Percentiles rank a stretch among this genome's conserved stretches.
Evolutionary conservation across 2,329 filamentous ascomycete species (phyloP).

Genomic region (Epichloe brachyelytri): DNA sequence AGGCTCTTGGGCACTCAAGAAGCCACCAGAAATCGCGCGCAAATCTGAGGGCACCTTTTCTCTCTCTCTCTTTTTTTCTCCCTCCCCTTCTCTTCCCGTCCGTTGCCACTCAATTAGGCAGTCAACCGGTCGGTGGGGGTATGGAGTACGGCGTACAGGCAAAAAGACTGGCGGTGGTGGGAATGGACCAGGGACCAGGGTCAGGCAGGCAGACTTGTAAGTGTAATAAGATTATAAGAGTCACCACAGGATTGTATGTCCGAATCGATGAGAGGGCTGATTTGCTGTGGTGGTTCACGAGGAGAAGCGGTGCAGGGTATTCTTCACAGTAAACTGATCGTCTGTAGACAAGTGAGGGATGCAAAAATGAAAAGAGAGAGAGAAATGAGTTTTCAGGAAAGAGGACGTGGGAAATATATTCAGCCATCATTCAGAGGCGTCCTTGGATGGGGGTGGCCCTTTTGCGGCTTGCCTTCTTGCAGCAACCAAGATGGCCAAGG

Average conservation of each 20-base stretch:
- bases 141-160: not conserved
- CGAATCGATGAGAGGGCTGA: not conserved
- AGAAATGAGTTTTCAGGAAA: not conserved
- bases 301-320: not conserved
- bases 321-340: too few relatives aligned
- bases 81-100: not conserved
- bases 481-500: not conserved
- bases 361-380: not conserved
- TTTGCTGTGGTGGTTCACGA: not conserved
- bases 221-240: not conserved
- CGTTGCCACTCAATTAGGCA: not conserved
- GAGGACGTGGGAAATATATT: slow-evolving; percentile 2
- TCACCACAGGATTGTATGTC: not conserved
- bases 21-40: not conserved
- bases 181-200: not conserved
- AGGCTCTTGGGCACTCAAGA: not conserved
- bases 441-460: not conserved
- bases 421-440: not conserved
- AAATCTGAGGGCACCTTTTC: not conserved
- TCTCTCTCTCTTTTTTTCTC: not conserved
- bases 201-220: not conserved
- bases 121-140: not conserved
- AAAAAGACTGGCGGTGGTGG: not conserved
- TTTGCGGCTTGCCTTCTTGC: too few relatives aligned
- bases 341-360: not conserved